phyloP scores from a whole-genome alignment of 352 stramenopile genomes.

The Globisporangium paddicum region DNA sequence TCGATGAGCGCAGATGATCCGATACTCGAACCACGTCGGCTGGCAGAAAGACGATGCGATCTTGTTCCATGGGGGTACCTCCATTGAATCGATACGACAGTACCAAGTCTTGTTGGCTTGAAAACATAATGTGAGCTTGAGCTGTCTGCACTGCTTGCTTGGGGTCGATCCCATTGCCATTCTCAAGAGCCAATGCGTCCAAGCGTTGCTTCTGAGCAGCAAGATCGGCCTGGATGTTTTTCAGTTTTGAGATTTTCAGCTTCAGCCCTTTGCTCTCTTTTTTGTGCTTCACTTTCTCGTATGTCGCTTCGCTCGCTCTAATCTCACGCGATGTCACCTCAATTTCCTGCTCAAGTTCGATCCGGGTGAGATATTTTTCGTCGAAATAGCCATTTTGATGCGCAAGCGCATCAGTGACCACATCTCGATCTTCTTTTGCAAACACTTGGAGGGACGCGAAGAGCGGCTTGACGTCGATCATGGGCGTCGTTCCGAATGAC shows the following conservation, averaged over 20 bases:
- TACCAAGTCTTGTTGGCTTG: constrained; percentile 16
- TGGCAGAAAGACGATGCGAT: constrained; percentile 39
- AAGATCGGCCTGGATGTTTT: constrained; percentile 1
- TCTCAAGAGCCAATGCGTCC: neutral
- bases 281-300: constrained; percentile 18
- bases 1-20: constrained; percentile 38
- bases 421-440: constrained; percentile 15
- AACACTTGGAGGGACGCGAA: constrained; percentile 34
- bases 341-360: constrained; percentile 32
- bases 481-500: constrained; percentile 44
- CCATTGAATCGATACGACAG: constrained; percentile 32
- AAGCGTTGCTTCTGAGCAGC: neutral
- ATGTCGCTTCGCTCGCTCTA: neutral
- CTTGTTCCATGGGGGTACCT: constrained; percentile 17
- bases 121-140: constrained; percentile 5
- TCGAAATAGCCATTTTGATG: constrained; percentile 24
- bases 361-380: constrained; percentile 14
- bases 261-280: constrained; percentile 8
- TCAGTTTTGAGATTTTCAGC: constrained; percentile 17
- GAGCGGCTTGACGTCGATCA: constrained; percentile 50
- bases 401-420: constrained; percentile 13
- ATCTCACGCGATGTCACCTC: constrained; percentile 27
- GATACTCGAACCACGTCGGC: constrained; percentile 40
- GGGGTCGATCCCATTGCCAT: neutral
- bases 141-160: neutral